phyloP scores from a whole-genome alignment of 176 grass and related monocot genomes.

The Aegilops speltoides region DNA sequence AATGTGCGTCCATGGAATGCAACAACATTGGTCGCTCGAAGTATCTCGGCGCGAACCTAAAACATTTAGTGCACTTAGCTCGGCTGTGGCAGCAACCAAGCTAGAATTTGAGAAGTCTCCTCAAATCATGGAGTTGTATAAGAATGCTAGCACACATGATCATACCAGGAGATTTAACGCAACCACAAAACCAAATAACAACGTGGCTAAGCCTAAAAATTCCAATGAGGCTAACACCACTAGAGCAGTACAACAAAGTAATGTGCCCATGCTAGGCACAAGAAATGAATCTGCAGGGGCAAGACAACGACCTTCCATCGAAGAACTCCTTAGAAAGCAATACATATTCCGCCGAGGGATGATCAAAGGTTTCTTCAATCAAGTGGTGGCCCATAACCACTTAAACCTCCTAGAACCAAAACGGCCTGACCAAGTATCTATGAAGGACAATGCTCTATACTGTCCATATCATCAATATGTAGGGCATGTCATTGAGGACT shows the following conservation, averaged over 20 bases:
- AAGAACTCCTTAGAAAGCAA: not conserved
- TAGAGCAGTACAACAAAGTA: not conserved
- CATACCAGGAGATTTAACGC: not conserved
- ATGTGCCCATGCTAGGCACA: not conserved
- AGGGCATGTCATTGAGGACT: not conserved
- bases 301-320: not conserved
- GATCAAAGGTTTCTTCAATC: not conserved
- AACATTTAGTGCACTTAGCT: not conserved
- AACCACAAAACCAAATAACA: not conserved
- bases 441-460: not conserved
- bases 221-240: not conserved
- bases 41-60: not conserved
- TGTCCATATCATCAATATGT: not conserved
- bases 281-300: not conserved
- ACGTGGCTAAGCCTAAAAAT: not conserved
- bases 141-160: not conserved
- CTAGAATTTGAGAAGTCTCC: not conserved
- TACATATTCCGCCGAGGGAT: not conserved
- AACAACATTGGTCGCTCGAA: no score
- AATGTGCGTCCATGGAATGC: no score
- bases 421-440: not conserved
- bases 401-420: not conserved
- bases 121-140: slow-evolving; percentile 1
- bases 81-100: not conserved
- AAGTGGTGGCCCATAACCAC: not conserved